A percentile compares a stretch with the other conserved stretches of the same genome.
Conservation (phyloP, 306 rosid species). For the Cicer chorassanicum region DNA sequence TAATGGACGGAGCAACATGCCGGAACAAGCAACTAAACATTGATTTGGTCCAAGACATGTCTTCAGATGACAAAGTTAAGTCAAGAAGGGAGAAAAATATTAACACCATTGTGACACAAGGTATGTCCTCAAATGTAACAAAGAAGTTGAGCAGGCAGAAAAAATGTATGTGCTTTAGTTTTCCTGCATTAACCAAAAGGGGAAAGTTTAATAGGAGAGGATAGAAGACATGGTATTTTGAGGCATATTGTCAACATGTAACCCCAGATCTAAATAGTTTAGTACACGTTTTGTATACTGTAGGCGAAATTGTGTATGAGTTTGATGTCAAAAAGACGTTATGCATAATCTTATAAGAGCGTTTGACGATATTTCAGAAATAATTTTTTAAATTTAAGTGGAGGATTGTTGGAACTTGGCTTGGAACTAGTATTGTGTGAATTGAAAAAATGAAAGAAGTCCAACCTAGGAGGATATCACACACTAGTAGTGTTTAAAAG, state of each 20-base stretch:
- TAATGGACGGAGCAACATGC: conserved; percentile 41
- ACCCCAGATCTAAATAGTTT: background rate
- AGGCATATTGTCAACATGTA: conserved; percentile 34
- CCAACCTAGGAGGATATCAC: too few species aligned
- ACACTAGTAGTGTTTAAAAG: too few species aligned
- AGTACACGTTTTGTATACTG: conserved; percentile 29
- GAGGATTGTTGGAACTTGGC: too few species aligned
- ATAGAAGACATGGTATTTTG: conserved; percentile 28
- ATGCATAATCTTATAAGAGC: too few species aligned
- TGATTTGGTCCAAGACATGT: conserved; percentile 5
- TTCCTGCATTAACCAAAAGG: conserved; percentile 32
- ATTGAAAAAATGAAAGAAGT: too few species aligned
- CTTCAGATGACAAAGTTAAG: conserved; percentile 44
- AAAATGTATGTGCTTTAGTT: conserved; percentile 50
- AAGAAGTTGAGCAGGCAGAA: conserved; percentile 41
- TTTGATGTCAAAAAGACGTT: too few species aligned
- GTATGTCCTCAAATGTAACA: conserved; percentile 33
- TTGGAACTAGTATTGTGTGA: too few species aligned
- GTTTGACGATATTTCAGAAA: too few species aligned
- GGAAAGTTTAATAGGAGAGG: conserved; percentile 15
- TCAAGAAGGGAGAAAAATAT: conserved; percentile 37
- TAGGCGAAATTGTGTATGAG: background rate
- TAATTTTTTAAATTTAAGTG: too few species aligned
- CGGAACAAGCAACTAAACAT: conserved; percentile 23
- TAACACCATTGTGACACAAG: conserved; percentile 24